These are phyloP conservation scores for Blepharisma japonicum DNA, from an alignment of 73 alveolate species.

Conservation along the genomic window DNA sequence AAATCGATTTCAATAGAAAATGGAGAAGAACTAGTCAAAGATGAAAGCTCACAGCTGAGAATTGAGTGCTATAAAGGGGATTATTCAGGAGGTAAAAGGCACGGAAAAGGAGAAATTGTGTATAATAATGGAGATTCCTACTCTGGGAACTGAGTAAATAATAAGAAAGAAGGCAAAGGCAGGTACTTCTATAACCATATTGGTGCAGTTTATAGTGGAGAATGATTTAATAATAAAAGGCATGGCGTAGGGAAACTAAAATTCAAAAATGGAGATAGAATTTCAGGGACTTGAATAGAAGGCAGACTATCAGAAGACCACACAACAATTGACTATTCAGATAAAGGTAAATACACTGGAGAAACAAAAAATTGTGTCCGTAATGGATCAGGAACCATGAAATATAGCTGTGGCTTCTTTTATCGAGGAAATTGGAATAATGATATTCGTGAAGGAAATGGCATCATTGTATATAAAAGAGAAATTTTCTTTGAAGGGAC, in stretches of 20 bases:
- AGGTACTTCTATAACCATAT: background rate
- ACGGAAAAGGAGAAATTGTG: constrained; percentile 32
- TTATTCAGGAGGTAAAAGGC: background rate
- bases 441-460: background rate
- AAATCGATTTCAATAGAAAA: too few species aligned
- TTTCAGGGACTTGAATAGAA: background rate
- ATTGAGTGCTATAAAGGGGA: constrained; percentile 11
- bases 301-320: background rate
- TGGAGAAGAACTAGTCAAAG: too few species aligned
- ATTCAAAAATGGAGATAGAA: background rate
- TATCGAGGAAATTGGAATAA: constrained; percentile 8
- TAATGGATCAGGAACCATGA: background rate
- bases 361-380: background rate
- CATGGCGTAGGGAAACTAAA: background rate
- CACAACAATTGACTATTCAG: background rate
- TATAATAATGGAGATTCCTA: constrained; percentile 25
- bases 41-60: too few species aligned
- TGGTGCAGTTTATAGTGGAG: background rate
- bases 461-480: background rate
- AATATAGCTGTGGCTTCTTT: background rate
- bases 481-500: constrained; percentile 7
- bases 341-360: constrained; percentile 10
- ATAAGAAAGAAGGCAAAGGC: constrained; percentile 26
- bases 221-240: background rate
- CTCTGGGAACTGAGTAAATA: constrained; percentile 26